Conservation (phyloP, 164 flowering plant genomes). For the Vitis cinerea region DNA sequence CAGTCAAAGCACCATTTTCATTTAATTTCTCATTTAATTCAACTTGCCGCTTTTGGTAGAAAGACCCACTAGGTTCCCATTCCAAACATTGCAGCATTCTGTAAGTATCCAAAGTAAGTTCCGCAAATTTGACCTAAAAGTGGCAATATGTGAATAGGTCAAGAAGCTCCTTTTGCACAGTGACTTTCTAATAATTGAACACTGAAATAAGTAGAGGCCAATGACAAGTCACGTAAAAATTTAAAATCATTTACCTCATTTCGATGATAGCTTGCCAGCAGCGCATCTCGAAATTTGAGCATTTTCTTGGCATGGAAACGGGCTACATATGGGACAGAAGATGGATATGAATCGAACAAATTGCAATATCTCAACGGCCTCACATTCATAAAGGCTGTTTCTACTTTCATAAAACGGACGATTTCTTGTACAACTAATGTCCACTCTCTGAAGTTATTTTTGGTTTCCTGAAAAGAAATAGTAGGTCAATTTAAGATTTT, state of each 20-base stretch:
- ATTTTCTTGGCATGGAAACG: slow-evolving; percentile 84
- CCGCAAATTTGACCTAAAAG: slow-evolving; percentile 89
- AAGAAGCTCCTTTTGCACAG: background rate
- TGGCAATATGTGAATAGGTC: slow-evolving; percentile 13
- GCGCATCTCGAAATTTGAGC: slow-evolving; percentile 75
- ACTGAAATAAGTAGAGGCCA: background rate
- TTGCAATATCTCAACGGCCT: slow-evolving; percentile 78
- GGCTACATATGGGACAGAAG: slow-evolving; percentile 67
- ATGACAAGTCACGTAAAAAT: background rate
- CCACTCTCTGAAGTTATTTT: slow-evolving; percentile 81
- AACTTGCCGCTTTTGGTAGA: slow-evolving; percentile 58
- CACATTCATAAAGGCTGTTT: slow-evolving; percentile 38
- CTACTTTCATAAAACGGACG: slow-evolving; percentile 64
- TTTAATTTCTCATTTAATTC: slow-evolving; percentile 53
- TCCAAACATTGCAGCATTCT: slow-evolving; percentile 98
- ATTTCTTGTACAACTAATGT: slow-evolving; percentile 85
- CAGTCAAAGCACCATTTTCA: slow-evolving; percentile 55
- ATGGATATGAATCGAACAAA: slow-evolving; percentile 56
- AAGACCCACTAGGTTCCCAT: slow-evolving; percentile 95
- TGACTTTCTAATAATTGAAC: background rate
- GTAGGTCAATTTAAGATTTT: too few relatives aligned
- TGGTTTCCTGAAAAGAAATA: slow-evolving; percentile 53
- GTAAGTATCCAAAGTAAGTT: slow-evolving; percentile 80
- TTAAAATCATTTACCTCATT: slow-evolving; percentile 66
- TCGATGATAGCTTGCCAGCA: slow-evolving; percentile 82